Conservation (phyloP, 805 yeast genomes). For the Spathaspora girioi region DNA sequence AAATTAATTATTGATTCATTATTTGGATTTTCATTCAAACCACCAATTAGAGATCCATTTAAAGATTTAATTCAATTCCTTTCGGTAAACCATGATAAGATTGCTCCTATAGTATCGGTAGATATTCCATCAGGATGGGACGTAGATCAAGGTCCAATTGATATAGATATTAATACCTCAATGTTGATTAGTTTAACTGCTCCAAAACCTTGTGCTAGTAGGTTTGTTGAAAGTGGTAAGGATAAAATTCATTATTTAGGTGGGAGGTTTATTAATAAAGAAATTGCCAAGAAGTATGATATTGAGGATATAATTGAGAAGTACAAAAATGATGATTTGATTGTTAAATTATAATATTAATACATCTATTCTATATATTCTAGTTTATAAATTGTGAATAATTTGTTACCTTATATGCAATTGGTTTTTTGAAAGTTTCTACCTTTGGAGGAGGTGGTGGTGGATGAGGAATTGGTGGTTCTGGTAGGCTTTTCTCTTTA, state of each 20-base stretch:
- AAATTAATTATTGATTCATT: conserved; percentile 63
- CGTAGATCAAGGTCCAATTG: conserved; percentile 77
- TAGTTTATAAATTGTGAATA: not conserved
- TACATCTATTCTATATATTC: not conserved
- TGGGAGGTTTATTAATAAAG: conserved; percentile 74
- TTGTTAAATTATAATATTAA: conserved; percentile 28
- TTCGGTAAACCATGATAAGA: conserved; percentile 29
- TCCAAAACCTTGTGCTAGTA: conserved; percentile 81
- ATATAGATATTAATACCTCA: conserved; percentile 51
- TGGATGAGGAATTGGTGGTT: not conserved
- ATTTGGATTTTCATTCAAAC: conserved; percentile 91
- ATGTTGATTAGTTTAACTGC: conserved; percentile 84
- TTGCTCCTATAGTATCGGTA: conserved; percentile 66
- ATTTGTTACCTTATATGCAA: not conserved
- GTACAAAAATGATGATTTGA: conserved; percentile 32
- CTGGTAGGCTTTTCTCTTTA: not conserved
- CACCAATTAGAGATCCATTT: conserved; percentile 83
- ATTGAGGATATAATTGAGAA: conserved; percentile 44
- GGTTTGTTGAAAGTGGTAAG: conserved; percentile 24
- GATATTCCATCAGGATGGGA: conserved; percentile 98
- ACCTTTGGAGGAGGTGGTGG: not conserved
- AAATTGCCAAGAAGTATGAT: conserved; percentile 69
- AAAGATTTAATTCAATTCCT: conserved; percentile 34
- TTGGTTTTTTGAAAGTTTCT: not conserved
- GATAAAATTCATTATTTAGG: conserved; percentile 71